Conservation (phyloP, 805 yeast genomes). For the Schwanniomyces sp. region DNA sequence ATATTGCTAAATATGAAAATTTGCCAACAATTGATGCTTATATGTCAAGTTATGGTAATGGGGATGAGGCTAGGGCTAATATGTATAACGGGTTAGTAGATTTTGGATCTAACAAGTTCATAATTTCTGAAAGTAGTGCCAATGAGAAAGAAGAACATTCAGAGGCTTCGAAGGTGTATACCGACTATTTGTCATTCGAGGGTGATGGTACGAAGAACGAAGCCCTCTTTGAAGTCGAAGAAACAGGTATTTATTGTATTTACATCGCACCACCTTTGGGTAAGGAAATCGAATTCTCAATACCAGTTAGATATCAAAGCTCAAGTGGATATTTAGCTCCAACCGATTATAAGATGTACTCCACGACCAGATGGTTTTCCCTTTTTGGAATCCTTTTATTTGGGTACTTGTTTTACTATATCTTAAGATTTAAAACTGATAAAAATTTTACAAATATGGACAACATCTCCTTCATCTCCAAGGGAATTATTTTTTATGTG, state of each 20-base stretch:
- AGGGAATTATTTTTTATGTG: slow-evolving; percentile 24
- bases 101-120: slow-evolving; percentile 12
- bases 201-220: slow-evolving; percentile 1
- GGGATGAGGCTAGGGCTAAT: slow-evolving; percentile 3
- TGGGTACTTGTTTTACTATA: slow-evolving; percentile 21
- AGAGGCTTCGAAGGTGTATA: not conserved
- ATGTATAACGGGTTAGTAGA: slow-evolving; percentile 11
- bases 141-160: too few relatives aligned
- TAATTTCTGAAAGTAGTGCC: too few relatives aligned
- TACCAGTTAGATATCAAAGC: slow-evolving; percentile 20
- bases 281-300: slow-evolving; percentile 6
- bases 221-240: slow-evolving; percentile 11
- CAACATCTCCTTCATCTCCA: slow-evolving; percentile 26
- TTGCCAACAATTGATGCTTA: slow-evolving; percentile 17
- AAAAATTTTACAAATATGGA: slow-evolving; percentile 25
- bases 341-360: slow-evolving; percentile 13
- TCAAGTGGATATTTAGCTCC: slow-evolving; percentile 26
- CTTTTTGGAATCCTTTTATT: slow-evolving; percentile 15
- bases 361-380: slow-evolving; percentile 12
- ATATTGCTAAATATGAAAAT: slow-evolving; percentile 18
- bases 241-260: slow-evolving; percentile 30
- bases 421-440: slow-evolving; percentile 24
- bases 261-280: slow-evolving; percentile 24
- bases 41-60: slow-evolving; percentile 3
- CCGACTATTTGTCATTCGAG: slow-evolving; percentile 8